Evolutionary conservation across 176 grass and related monocot species (phyloP).

Genomic region (Aegilops longissima): DNA sequence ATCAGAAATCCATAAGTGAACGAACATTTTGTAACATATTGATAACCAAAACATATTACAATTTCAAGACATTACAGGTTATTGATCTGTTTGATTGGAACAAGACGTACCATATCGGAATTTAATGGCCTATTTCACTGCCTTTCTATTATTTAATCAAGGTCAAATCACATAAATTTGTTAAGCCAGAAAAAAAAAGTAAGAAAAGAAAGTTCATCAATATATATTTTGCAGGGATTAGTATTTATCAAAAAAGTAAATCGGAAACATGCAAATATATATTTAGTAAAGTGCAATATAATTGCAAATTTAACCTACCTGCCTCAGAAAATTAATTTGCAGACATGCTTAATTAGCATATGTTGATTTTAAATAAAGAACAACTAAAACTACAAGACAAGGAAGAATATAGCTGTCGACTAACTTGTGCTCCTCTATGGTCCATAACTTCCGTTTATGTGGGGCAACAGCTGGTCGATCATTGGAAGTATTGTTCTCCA

Average conservation of each 20-base stretch:
- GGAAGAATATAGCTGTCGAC: background rate
- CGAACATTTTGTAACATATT: background rate
- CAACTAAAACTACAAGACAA: background rate
- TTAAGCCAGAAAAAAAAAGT: background rate
- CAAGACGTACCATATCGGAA: background rate
- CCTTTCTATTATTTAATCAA: background rate
- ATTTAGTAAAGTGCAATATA: no score
- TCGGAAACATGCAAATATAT: no score
- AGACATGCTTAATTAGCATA: background rate
- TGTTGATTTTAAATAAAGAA: background rate
- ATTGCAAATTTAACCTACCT: background rate
- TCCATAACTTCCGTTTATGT: conserved; percentile 3
- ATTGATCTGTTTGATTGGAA: background rate
- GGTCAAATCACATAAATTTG: background rate
- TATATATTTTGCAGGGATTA: background rate
- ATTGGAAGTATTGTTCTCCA: background rate
- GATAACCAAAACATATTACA: background rate
- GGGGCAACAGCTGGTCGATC: background rate
- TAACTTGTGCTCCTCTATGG: conserved; percentile 7
- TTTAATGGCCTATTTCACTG: background rate
- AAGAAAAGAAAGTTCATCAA: background rate
- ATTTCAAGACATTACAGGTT: background rate
- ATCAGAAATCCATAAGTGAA: background rate
- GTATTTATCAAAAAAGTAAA: background rate
- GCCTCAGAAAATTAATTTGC: background rate